Evolutionary conservation across 2,329 filamentous ascomycete species (phyloP).

Genomic region (Aureobasidium sp.): DNA sequence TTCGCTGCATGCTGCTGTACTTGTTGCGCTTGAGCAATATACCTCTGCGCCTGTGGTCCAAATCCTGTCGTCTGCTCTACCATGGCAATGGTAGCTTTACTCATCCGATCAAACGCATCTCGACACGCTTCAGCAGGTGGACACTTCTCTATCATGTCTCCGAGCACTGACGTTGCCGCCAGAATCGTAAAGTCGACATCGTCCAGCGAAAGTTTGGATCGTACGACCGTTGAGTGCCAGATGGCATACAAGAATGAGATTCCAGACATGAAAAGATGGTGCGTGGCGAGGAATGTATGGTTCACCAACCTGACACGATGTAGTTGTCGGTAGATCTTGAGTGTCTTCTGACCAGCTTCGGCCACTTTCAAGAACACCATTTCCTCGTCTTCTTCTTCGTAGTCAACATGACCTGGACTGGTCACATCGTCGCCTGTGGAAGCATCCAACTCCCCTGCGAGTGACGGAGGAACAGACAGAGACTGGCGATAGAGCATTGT

Average conservation of each 20-base stretch:
- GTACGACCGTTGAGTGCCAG: slow-evolving; percentile 87
- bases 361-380: slow-evolving; percentile 90
- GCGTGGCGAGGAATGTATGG: slow-evolving; percentile 91
- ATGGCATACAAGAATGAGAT: slow-evolving; percentile 95
- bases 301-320: slow-evolving; percentile 86
- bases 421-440: slow-evolving; percentile 49
- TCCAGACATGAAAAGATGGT: slow-evolving; percentile 93
- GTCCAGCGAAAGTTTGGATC: slow-evolving; percentile 80
- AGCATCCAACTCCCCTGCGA: slow-evolving; percentile 67
- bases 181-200: slow-evolving; percentile 97
- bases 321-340: slow-evolving; percentile 83
- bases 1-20: slow-evolving; percentile 6
- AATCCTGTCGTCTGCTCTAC: slow-evolving; percentile 81
- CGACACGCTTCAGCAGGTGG: slow-evolving; percentile 90
- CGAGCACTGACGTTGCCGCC: slow-evolving; percentile 85
- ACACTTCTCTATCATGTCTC: slow-evolving; percentile 87
- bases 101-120: slow-evolving; percentile 91
- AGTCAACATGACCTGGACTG: slow-evolving; percentile 47
- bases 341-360: slow-evolving; percentile 85
- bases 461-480: slow-evolving; percentile 69
- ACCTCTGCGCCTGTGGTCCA: slow-evolving; percentile 35
- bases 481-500: slow-evolving; percentile 94
- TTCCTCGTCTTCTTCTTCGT: slow-evolving; percentile 73
- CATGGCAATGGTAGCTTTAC: slow-evolving; percentile 93
- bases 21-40: slow-evolving; percentile 14